Evolutionary conservation across 805 yeast species (phyloP).

Genomic region (Torulaspora quercuum): DNA sequence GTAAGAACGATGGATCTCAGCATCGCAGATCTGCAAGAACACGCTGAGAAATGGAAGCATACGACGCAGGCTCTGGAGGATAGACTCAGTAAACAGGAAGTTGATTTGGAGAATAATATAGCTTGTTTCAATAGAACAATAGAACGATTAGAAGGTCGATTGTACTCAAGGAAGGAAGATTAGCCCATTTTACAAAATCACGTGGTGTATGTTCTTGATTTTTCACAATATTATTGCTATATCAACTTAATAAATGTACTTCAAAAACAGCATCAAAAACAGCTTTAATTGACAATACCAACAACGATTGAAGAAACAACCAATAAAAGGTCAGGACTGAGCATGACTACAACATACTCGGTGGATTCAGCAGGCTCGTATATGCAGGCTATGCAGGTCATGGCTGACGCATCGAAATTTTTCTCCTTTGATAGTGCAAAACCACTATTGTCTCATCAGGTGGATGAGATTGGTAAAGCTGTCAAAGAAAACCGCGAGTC

Average conservation of each 20-base stretch:
- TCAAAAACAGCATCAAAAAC: background rate
- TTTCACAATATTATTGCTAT: background rate
- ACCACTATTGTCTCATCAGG: conserved; percentile 12
- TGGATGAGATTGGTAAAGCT: conserved; percentile 34
- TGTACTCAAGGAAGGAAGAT: background rate
- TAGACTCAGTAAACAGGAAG: conserved; percentile 18
- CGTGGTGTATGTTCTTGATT: conserved; percentile 1
- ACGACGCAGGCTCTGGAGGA: conserved; percentile 20
- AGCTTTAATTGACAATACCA: background rate
- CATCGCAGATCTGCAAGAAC: conserved; percentile 22
- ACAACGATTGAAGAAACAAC: too few relatives aligned
- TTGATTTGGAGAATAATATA: conserved; percentile 6
- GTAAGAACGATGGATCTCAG: conserved; percentile 22
- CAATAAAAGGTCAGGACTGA: too few relatives aligned
- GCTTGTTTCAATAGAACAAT: conserved; percentile 5
- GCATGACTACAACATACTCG: conserved; percentile 50
- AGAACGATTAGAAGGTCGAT: conserved; percentile 1
- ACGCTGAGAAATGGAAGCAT: conserved; percentile 31
- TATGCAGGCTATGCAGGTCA: conserved; percentile 72
- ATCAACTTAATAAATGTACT: too few relatives aligned
- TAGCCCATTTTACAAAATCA: background rate
- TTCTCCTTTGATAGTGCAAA: conserved; percentile 26
- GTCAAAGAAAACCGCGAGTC: conserved; percentile 31
- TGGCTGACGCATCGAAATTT: conserved; percentile 48
- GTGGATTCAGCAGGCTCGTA: conserved; percentile 68